phyloP scores from a whole-genome alignment of 371 early-diverging fungal species.

The Apophysomyces variabilis region DNA sequence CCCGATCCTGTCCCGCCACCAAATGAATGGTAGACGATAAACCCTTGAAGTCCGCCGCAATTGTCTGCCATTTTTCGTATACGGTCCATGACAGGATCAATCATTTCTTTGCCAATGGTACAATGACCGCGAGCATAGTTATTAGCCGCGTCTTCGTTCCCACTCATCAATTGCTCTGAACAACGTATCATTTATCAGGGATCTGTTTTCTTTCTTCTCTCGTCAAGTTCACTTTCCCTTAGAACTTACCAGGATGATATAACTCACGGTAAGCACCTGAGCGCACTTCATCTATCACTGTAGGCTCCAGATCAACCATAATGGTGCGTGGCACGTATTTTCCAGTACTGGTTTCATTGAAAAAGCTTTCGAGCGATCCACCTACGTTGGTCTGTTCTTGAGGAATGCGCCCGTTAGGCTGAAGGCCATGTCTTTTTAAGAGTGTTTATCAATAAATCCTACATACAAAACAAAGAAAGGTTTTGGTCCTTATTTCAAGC shows the following conservation, averaged over 20 bases:
- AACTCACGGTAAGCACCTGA: conserved; percentile 95
- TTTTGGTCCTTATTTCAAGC: background rate
- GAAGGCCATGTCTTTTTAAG: conserved; percentile 91
- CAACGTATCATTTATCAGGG: conserved; percentile 24
- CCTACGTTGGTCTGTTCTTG: conserved; percentile 46
- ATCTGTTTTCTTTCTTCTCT: too few species aligned
- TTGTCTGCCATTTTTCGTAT: conserved; percentile 98
- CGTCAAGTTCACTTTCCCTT: too few species aligned
- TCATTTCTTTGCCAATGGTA: conserved; percentile 98
- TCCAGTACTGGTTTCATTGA: conserved; percentile 94
- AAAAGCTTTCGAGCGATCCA: conserved; percentile 81
- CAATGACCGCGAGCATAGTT: conserved; percentile 99
- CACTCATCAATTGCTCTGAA: conserved; percentile 94
- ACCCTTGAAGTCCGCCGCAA: conserved; percentile 97
- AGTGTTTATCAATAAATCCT: conserved; percentile 13
- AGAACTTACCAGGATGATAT: conserved; percentile 89
- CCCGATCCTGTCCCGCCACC: conserved; percentile 99
- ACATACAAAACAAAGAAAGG: too few species aligned
- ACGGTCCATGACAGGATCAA: conserved; percentile 96
- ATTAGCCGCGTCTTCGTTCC: conserved; percentile 99
- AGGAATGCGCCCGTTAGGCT: conserved; percentile 94
- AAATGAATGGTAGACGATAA: conserved; percentile 98
- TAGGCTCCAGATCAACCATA: conserved; percentile 98
- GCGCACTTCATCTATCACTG: conserved; percentile 97
- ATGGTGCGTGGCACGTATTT: conserved; percentile 99